These are phyloP conservation scores for Eremomyces bilateralis DNA, from an alignment of 495 filamentous ascomycete genomes.

Conservation along the genomic window DNA sequence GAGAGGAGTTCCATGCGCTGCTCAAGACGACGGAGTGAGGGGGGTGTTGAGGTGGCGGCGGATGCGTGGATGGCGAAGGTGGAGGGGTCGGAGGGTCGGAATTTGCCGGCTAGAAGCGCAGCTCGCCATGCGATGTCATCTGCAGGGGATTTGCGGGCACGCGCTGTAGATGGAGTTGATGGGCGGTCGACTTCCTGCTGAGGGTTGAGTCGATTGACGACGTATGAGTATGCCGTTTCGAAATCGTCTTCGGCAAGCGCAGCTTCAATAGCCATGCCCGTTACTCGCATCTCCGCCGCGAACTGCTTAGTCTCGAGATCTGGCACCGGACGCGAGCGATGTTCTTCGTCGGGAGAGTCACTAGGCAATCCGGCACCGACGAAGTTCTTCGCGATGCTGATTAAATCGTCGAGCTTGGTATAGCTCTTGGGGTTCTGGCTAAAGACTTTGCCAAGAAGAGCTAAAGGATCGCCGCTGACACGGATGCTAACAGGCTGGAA, in stretches of 20 bases:
- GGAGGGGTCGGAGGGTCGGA: constrained; percentile 28
- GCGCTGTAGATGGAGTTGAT: not conserved
- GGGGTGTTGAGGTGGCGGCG: constrained; percentile 23
- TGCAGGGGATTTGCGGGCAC: constrained; percentile 13
- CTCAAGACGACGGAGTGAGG: constrained; percentile 35
- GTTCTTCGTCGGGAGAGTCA: constrained; percentile 1
- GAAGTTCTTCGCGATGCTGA: constrained; percentile 57
- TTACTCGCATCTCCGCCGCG: constrained; percentile 42
- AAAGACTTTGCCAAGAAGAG: constrained; percentile 63
- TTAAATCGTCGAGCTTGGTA: constrained; percentile 64
- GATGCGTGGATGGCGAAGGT: constrained; percentile 21
- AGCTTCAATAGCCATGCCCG: constrained; percentile 72
- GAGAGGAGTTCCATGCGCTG: constrained; percentile 85
- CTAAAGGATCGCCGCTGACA: constrained; percentile 65
- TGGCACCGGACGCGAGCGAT: too few relatives aligned
- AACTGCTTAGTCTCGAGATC: constrained; percentile 13
- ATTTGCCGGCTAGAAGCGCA: constrained; percentile 69
- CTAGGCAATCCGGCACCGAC: constrained; percentile 40
- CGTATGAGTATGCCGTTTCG: constrained; percentile 90
- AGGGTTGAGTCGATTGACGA: constrained; percentile 38
- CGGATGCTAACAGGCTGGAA: constrained; percentile 83
- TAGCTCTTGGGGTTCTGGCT: constrained; percentile 75
- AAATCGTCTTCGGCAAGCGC: constrained; percentile 78
- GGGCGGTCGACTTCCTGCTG: constrained; percentile 1
- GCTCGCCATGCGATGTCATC: constrained; percentile 88